Evolutionary conservation across 2,329 filamentous ascomycete genomes (phyloP), one percentile per base, ranked within the genome.

Genomic region (Pseudogymnoascus sp.): DNA sequence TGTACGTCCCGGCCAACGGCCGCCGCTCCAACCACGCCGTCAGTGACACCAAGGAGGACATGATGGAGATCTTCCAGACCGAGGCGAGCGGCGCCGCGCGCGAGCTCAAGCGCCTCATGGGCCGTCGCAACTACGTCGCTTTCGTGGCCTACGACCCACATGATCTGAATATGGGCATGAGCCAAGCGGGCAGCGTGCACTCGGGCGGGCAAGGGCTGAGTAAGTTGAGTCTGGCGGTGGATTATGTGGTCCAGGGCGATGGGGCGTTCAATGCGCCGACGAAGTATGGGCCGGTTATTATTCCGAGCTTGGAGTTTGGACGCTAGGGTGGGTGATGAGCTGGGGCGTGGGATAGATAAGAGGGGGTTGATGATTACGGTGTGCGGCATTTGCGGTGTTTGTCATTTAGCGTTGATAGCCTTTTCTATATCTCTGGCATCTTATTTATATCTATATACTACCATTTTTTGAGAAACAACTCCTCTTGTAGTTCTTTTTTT

Each of bases 11-110:
- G 0, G 81, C 84, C 61, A 99, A 99, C 74, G 93, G 93, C n/a
- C 84, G 87, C 68, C 80, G 84, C 66, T 87, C 89, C 0, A 88
- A 82, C 1, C 85, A 91, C 65, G 83, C 87, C 66, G 83, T 90
- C 1, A 89, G 87, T 1, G 94, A 99, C 74, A 99, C 94, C 55
- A 97, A 99, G 76, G 94, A 99, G 75, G 94, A 99, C 76, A 99
- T 99, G 94, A 96, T 99, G 90, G 94, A 99, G 79, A 95, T 99
- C 68, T 99, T 99, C 82, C 91, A 94, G 70, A 90, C 88, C 6
- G 94, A 99, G 69, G 91, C 94, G 13, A 91, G 88, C 61, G 93
- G 94, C n/a, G 80, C 85, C 36, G 80, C 86, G 0, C 83, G 92
- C 55, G 93, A 97, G 74, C 81, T 92, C 71, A 92, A 92, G 78